Evolutionary conservation across 2,329 filamentous ascomycete species (phyloP), one percentile per base, ranked within the genome.

Genomic region (Ramularia collo-cygni): DNA sequence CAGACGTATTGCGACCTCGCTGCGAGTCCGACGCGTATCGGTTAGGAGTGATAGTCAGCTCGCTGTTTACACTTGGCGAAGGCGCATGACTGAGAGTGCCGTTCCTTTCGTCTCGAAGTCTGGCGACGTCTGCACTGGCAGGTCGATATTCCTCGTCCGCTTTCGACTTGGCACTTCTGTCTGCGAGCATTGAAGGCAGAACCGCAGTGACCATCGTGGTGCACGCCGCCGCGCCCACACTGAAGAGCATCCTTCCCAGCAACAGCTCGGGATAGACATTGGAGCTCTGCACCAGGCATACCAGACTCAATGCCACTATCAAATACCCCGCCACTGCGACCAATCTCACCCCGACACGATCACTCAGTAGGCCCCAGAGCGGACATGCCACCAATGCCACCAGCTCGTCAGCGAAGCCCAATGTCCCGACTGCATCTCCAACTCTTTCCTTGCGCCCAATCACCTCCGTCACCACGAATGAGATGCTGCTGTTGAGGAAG

Each of bases 131-230:
- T 28, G 45, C 48, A 38, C 46, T 50, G 14, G 47, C 39, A 4
- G 28, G 15, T n/a, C 26, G 28, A 27, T 40, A 41, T 13, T 42
- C 34, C 21, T 50, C 46, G 8, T 44, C 35, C 12, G 35, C 36
- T n/a, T n/a, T 26, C 12, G 18, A 29, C 14, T 34, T 30, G 8
- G 15, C 26, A n/a, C 32, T 13, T 19, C 43, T 48, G 19, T 53
- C 45, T 10, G 55, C 55, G 8, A 76, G 76, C 64, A 83, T 78
- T 18, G 73, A 81, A 1, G 92, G 92, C 16, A 98, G 71, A 32
- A 94, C 87, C 3, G 92, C 92, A 7, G 92, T 96, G 14, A 98
- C 92, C 92, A 98, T 98, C 1, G 92, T 96, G 10, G 88, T 64
- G 26, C 69, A 72, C 15, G 90, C 92, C n/a, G 89, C 88, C 14